These are phyloP conservation scores for Schwanniomyces occidentalis DNA, from an alignment of 805 yeast species.

Conservation along the genomic window DNA sequence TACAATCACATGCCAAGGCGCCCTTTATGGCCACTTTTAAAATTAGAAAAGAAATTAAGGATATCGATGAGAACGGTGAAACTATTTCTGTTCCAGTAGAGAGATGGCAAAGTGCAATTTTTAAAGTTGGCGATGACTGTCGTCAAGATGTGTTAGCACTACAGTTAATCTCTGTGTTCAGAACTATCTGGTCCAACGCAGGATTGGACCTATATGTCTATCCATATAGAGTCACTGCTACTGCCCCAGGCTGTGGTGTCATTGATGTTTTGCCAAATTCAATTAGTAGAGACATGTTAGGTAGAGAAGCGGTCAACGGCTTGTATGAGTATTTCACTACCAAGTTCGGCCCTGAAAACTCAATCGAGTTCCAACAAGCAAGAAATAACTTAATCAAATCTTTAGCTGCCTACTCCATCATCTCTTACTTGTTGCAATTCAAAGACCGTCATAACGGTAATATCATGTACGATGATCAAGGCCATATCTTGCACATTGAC, in stretches of 20 bases:
- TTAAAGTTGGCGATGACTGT: conserved; percentile 99
- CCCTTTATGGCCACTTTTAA: conserved; percentile 97
- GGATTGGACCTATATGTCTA: conserved; percentile 90
- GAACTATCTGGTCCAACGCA: conserved; percentile 83
- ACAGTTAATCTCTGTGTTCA: conserved; percentile 87
- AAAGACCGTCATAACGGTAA: conserved; percentile 99
- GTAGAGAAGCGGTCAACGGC: conserved; percentile 98
- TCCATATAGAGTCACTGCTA: conserved; percentile 95
- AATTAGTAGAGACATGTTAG: conserved; percentile 95
- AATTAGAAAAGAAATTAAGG: conserved; percentile 59
- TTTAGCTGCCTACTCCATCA: conserved; percentile 90
- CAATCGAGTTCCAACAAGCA: conserved; percentile 87
- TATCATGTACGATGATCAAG: conserved; percentile 92
- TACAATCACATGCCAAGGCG: conserved; percentile 98
- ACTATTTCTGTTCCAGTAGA: conserved; percentile 46
- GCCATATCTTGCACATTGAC: conserved; percentile 94
- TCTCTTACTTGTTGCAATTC: conserved; percentile 86
- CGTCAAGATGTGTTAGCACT: conserved; percentile 94
- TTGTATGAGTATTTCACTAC: conserved; percentile 87
- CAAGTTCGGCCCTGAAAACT: conserved; percentile 92
- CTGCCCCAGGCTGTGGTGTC: conserved; percentile 99
- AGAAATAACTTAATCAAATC: conserved; percentile 91
- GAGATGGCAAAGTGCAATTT: conserved; percentile 91
- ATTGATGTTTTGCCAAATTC: conserved; percentile 97
- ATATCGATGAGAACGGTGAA: conserved; percentile 41